A percentile compares a stretch with the other conserved stretches of the same genome.
phyloP scores from a whole-genome alignment of 176 grass and related monocot species.

The Triticum dicoccoides region DNA sequence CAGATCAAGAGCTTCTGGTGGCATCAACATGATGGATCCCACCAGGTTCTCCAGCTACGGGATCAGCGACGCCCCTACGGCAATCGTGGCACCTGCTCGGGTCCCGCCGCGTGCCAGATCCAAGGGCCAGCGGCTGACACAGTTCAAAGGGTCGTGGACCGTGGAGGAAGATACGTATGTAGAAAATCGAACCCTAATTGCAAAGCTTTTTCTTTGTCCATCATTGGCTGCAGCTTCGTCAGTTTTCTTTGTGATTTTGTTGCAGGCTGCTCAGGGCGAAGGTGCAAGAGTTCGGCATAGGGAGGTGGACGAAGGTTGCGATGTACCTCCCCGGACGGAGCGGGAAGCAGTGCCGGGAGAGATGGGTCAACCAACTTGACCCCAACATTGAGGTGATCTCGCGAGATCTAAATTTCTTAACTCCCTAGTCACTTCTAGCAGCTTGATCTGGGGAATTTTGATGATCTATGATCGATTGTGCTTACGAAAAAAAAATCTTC shows the following conservation, averaged over 20 bases:
- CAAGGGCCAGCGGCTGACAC: too few relatives aligned
- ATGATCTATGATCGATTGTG: too few relatives aligned
- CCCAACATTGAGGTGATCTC: slow-evolving; percentile 56
- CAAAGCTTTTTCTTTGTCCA: background rate
- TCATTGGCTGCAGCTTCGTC: background rate
- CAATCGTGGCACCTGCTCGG: background rate
- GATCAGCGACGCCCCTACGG: background rate
- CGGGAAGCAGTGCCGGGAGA: slow-evolving; percentile 75
- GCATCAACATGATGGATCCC: background rate
- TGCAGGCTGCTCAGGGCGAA: slow-evolving; percentile 41
- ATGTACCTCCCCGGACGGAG: slow-evolving; percentile 48
- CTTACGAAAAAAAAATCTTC: background rate
- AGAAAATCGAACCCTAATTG: background rate
- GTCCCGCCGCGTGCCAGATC: background rate
- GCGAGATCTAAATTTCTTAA: background rate
- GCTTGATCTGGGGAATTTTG: background rate
- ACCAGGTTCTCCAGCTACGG: background rate
- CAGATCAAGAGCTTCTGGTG: background rate
- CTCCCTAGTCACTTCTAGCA: background rate
- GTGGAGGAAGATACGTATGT: slow-evolving; percentile 60
- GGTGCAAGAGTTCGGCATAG: slow-evolving; percentile 40
- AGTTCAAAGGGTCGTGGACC: slow-evolving; percentile 58
- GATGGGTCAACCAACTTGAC: slow-evolving; percentile 76
- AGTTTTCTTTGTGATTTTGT: background rate
- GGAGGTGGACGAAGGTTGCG: slow-evolving; percentile 61